Evolutionary conservation across 352 stramenopile species (phyloP), one percentile per base, ranked within the genome.

Genomic region (Phytophthora capsici): DNA sequence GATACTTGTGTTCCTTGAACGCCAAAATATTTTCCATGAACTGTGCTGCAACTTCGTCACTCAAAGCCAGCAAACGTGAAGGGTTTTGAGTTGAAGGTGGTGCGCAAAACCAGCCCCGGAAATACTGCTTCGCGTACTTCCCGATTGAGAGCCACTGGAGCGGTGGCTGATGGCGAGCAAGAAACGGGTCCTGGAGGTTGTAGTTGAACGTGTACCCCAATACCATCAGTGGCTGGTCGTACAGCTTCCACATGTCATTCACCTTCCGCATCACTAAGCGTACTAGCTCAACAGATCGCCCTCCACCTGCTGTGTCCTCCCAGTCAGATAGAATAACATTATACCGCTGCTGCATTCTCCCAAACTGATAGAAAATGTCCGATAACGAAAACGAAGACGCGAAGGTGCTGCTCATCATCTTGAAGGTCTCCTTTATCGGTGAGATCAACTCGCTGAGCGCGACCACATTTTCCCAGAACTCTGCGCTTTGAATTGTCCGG

Each of bases 261-360:
- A 93, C 69, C 23, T 74, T 82, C 46, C 68, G 71, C 46, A 90
- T 69, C 14, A 93, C 45, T 47, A 87, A 80, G 6, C 80, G 74
- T 2, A 85, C 80, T 63, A 89, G 84, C 19, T 86, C 75, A 3
- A 86, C 69, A 20, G 69, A 81, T 41, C 78, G 63, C 0, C 77
- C 72, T 7, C 63, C 78, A 34, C 72, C 78, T 16, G 69, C 64
- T 26, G 79, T 88, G 26, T 90, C 81, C 37, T 90, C 82, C 77
- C 82, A 89, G 37, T 93, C 84, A 28, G 80, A 76, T 17, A 90
- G 65, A 38, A 93, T 93, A 38, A 55, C 58, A 10, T 65, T 73
- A 61, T 90, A 93, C 28, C 90, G 84, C 60, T 93, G 84, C 23
- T 90, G 75, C 80, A 93, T 91, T 55, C 84, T 75, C 1, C 84